A percentile compares a stretch with the other conserved stretches of the same genome.
phyloP scores from a whole-genome alignment of 2,329 filamentous ascomycete species.

The Plectosphaerella plurivora region DNA sequence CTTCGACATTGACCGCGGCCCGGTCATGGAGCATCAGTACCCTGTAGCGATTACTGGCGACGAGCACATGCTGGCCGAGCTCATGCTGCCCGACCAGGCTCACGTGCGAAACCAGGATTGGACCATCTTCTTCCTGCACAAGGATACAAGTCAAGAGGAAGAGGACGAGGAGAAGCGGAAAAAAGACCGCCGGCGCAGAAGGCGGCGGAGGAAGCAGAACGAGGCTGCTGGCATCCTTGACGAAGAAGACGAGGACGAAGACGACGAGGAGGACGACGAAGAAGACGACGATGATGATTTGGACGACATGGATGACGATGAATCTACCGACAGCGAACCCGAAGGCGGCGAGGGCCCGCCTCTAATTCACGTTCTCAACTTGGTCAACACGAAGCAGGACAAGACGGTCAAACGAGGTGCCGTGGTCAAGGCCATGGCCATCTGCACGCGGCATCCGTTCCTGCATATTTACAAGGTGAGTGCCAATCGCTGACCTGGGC shows the following conservation, averaged over 20 bases:
- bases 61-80: constrained; percentile 95
- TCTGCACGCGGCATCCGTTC: constrained; percentile 96
- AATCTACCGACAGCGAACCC: constrained; percentile 57
- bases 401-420: constrained; percentile 89
- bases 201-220: constrained; percentile 48
- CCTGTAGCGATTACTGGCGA: constrained; percentile 92
- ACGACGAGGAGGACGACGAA: constrained; percentile 34
- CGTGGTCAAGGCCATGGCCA: constrained; percentile 96
- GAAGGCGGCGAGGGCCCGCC: constrained; percentile 79
- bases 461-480: constrained; percentile 94
- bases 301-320: constrained; percentile 44
- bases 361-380: constrained; percentile 91
- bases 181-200: constrained; percentile 47
- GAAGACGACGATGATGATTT: constrained; percentile 40
- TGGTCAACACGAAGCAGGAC: constrained; percentile 98
- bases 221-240: constrained; percentile 42
- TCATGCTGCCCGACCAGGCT: constrained; percentile 97
- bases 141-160: constrained; percentile 80
- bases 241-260: constrained; percentile 46
- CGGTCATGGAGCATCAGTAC: constrained; percentile 98
- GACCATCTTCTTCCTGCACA: constrained; percentile 99
- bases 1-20: constrained; percentile 93
- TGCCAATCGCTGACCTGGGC: constrained; percentile 5
- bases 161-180: constrained; percentile 67
- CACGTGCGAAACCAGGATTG: constrained; percentile 94